These are phyloP conservation scores for Arthrobotrys iridis DNA, from an alignment of 2,329 filamentous ascomycete species.

Conservation along the genomic window DNA sequence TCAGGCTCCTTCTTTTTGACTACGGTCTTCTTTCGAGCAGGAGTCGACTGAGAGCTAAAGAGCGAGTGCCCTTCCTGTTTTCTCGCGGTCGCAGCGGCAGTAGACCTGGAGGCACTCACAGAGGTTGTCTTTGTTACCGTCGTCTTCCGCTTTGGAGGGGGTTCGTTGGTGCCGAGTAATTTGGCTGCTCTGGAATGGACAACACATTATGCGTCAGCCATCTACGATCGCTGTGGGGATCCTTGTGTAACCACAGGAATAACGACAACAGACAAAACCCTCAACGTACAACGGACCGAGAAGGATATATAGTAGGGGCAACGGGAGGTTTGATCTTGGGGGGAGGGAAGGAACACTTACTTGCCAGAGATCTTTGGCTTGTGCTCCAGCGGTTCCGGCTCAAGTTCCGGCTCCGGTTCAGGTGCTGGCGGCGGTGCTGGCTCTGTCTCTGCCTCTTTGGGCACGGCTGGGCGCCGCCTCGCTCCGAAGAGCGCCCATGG, in stretches of 20 bases:
- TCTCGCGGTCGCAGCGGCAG: not conserved
- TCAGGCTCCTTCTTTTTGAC: conserved; percentile 42
- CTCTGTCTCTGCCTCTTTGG: conserved; percentile 19
- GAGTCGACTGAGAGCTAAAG: conserved; percentile 13
- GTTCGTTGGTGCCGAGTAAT: conserved; percentile 40
- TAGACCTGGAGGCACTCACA: conserved; percentile 1
- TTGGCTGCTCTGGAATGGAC: conserved; percentile 38
- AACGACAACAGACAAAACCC: not conserved
- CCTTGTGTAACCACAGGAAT: conserved; percentile 9
- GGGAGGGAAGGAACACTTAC: conserved; percentile 21
- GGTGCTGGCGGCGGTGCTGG: conserved; percentile 9
- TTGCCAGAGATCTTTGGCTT: conserved; percentile 37
- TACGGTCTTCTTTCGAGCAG: conserved; percentile 41
- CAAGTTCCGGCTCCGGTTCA: conserved; percentile 10
- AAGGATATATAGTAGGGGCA: not conserved
- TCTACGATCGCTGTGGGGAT: not conserved
- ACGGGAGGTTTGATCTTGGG: not conserved
- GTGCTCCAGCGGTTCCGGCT: conserved; percentile 14
- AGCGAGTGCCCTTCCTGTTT: conserved; percentile 45
- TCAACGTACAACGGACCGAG: not conserved
- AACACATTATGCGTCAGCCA: conserved; percentile 21
- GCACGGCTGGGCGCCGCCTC: conserved; percentile 42
- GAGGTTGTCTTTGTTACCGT: conserved; percentile 7
- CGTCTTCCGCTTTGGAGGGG: conserved; percentile 22
- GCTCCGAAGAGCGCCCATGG: conserved; percentile 54